Evolutionary conservation across 2,329 filamentous ascomycete genomes (phyloP), one percentile per base, ranked within the genome.

Genomic region (Lachnellula hyalina): DNA sequence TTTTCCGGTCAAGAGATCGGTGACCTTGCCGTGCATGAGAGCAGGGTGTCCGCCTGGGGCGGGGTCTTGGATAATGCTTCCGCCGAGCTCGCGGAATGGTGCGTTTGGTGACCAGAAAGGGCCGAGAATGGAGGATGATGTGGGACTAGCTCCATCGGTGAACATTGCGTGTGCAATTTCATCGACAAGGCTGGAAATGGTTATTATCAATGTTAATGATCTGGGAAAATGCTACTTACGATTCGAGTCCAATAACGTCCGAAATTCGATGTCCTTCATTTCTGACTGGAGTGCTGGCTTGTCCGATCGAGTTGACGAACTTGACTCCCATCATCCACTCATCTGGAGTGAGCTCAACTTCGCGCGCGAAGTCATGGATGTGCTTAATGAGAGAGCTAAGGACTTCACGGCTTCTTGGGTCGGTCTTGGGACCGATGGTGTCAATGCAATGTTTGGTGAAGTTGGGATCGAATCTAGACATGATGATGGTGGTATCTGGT

Each of bases 81-180:
- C 80, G 49, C 87, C 90, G 66, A 87, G 87, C n/a, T 82, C 73
- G 47, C 85, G 80, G 55, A 80, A 73, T 5, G 90, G 89, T 0
- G 89, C 83, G 62, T 91, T 80, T 44, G 83, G 78, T 5, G 89
- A 81, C 82, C 89, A 95, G 74, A 96, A 96, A 1, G 90, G 90
- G 0, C 90, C 90, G 0, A 96, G 80, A 61, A 96, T 90, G 41
- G 90, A 84, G 4, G 87, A 88, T 2, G 88, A 64, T 5, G 62
- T 67, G 17, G 63, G 60, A 15, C 28, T 47, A 19, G 54, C 21
- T 52, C 57, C 59, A 9, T 65, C 65, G 41, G 58, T 58, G 47
- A 62, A 51, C n/a, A 62, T 44, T 17, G 58, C 58, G 55, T 65
- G 60, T 32, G 60, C 57, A 47, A 67, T 67, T 53, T 67, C 59